Evolutionary conservation across 176 grass and related monocot species (phyloP), one percentile per base, ranked within the genome.

Genomic region (Musa troglodytarum): DNA sequence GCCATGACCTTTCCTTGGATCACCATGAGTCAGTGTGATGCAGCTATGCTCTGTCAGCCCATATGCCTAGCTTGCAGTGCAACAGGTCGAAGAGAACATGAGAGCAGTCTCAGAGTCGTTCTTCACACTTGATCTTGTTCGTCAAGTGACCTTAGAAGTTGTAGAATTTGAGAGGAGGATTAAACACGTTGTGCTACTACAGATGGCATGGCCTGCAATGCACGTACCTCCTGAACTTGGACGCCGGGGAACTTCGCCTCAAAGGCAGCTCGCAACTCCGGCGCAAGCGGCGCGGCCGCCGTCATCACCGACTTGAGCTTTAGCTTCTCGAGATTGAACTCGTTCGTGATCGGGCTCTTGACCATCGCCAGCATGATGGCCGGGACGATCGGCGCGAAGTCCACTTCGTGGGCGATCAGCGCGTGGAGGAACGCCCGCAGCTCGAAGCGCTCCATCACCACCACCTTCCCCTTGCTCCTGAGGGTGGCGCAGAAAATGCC

Each of bases 1-100:
- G 75, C 64, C 53, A 64, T 77, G 72, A 0, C 81, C 61, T 53
- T 69, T 67, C 52, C 69, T 70, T 43, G 74, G 67, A 86, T 77
- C 89, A 1, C 55, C 84, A 74, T 96, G 92, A 10, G 89, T 96
- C 16, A 96, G 85, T 11, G 89, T 89, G 76, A 96, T 92, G 85
- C 92, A 96, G 79, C 89, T 96, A 78, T 96, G 92, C 86, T 96
- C 89, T 3, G 89, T 96, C 9, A 96, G 84, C 52, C 92, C 92
- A 74, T 96, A 96, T 55, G 92, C 89, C 84, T 86, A 61, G 4
- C 55, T 25, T 29, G 7, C 10, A 34, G 11, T 1, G 25, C 11
- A 3, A 49, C 1, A 24, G 25, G 11, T 13, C 14, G 4, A 25
- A 25, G 20, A 29, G 24, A 68, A 68, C 14, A 13, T 43, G 11